These are phyloP conservation scores for Trichoderma asperelloides DNA, from an alignment of 495 filamentous ascomycete species.

Conservation along the genomic window DNA sequence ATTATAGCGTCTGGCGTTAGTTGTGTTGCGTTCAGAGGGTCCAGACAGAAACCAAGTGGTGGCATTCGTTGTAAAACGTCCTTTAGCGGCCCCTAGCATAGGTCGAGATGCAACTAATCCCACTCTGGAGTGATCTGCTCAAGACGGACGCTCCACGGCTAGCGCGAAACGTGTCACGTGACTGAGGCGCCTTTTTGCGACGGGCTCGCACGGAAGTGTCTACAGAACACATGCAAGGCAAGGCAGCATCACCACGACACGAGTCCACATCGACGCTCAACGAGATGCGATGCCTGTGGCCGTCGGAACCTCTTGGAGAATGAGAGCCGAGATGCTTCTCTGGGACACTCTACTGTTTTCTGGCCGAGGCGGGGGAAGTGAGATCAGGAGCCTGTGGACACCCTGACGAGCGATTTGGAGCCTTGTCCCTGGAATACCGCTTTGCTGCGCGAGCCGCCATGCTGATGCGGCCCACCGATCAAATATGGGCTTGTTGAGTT, in stretches of 20 bases:
- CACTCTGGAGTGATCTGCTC: background rate
- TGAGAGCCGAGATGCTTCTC: background rate
- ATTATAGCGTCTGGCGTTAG: too few relatives aligned
- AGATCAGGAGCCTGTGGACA: background rate
- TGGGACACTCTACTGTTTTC: background rate
- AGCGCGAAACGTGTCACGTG: background rate
- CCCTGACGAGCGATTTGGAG: slow-evolving; percentile 8
- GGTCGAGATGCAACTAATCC: background rate
- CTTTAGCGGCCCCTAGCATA: background rate
- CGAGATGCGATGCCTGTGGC: background rate
- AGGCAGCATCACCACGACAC: background rate
- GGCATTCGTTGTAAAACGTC: too few relatives aligned
- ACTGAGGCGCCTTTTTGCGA: background rate
- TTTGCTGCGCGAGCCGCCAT: background rate
- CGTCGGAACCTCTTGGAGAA: background rate
- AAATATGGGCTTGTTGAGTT: background rate
- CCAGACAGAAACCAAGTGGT: too few relatives aligned
- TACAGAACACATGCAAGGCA: background rate
- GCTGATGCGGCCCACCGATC: background rate
- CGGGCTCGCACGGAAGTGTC: background rate
- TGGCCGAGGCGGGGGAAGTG: background rate
- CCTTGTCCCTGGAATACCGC: background rate
- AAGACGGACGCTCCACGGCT: background rate
- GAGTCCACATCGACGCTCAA: background rate
- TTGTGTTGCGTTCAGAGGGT: too few relatives aligned